Conservation (phyloP, 2,329 filamentous ascomycete genomes). For the Nemania sp. region DNA sequence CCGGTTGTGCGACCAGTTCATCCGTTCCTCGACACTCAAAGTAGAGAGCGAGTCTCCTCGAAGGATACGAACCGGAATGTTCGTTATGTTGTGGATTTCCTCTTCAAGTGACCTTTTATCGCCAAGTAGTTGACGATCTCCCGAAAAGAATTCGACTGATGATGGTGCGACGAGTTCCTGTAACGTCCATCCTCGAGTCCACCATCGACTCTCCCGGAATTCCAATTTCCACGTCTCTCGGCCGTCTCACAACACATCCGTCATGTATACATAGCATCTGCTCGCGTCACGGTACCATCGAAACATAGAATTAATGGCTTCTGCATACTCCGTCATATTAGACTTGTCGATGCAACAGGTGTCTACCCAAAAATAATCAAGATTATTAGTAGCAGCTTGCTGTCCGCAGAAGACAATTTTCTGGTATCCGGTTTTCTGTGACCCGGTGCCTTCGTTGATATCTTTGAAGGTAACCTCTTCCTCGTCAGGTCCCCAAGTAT, state of each 20-base stretch:
- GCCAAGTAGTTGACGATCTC: not conserved
- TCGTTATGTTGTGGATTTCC: not conserved
- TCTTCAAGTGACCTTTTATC: constrained; percentile 9
- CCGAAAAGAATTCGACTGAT: constrained; percentile 7
- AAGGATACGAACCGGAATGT: not conserved
- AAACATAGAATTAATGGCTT: constrained; percentile 9
- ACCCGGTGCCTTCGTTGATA: not conserved
- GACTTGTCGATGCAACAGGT: constrained; percentile 4
- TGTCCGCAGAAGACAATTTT: constrained; percentile 8
- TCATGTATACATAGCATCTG: constrained; percentile 13
- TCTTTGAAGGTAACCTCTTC: constrained; percentile 1
- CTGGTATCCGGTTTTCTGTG: constrained; percentile 4
- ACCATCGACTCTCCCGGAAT: not conserved
- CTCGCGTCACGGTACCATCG: constrained; percentile 6
- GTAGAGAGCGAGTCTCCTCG: not conserved
- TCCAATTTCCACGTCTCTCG: not conserved
- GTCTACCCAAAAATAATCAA: constrained; percentile 2
- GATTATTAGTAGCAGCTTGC: not conserved
- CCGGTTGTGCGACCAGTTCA: constrained; percentile 9
- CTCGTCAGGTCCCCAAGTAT: constrained; percentile 2
- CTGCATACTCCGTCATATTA: not conserved
- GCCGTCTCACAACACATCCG: constrained; percentile 3
- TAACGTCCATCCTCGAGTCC: constrained; percentile 2
- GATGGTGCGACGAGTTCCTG: constrained; percentile 13
- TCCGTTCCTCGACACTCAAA: constrained; percentile 1